Base-by-base conservation (phyloP, 1,139 yeast genomes). In the Lizanozyma gosingica region DNA sequence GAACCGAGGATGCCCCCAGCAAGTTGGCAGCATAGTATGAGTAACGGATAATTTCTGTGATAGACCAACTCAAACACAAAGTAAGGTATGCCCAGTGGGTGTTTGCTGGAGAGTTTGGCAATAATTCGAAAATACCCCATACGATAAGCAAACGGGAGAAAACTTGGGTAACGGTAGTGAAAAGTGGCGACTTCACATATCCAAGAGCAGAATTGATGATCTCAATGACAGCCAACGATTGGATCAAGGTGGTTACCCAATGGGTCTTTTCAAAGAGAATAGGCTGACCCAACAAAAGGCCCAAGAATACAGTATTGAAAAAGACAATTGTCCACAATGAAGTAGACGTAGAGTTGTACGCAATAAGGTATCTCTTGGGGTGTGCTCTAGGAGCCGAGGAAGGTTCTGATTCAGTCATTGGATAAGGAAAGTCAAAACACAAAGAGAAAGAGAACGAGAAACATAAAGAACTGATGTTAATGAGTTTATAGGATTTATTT, bases 31-130 rank as follows among this genome's bases (percentile, higher is more conserved):
- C 94, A 57, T 83, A 94, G 65, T 78, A 92, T 37, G 86, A 73
- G 64, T 92, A 92, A 55, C 98, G 76, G 43, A 90, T 80, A 39
- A 87, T 74, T 61, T 92, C 99, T 32, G 97, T 87, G 43, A 85
- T 56, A 15, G 92, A 78, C 99, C 99, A 92, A 15, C 97, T 92
- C 41, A 80, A 55, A 37, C 80, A 71, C 60, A 92, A 75, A 2
- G 94, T 68, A 37, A 77, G 59, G 56, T 80, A 83, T 37, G 76
- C 68, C 75, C 80, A 76, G 42, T 79, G 76, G 48, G 50, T 55
- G 52, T 73, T 79, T 33, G 78, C 88, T 47, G 74, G 82, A 32
- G 83, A 73, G 17, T 75, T 57, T 11, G 97, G 97, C 51, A 88
- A 71, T 15, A 73, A 59, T 45, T 77, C 78, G 63, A 87, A 79